Percentiles rank a stretch among this genome's conserved stretches.
phyloP scores from a whole-genome alignment of 2,329 filamentous ascomycete genomes.

The Westerdykella ornata region DNA sequence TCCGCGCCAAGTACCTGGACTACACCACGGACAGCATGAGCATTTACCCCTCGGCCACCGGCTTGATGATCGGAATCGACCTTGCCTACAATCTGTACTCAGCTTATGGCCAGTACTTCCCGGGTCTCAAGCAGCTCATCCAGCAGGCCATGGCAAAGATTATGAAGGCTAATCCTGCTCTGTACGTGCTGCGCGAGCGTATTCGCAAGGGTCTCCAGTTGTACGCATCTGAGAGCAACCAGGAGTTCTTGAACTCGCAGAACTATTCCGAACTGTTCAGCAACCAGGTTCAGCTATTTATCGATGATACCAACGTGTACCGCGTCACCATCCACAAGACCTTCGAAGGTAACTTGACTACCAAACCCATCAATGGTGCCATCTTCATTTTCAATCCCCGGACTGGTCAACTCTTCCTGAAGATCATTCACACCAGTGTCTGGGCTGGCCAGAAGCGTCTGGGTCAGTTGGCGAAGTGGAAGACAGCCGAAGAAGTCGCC shows the following conservation, averaged over 20 bases:
- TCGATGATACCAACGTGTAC: constrained; percentile 98
- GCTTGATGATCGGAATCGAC: constrained; percentile 96
- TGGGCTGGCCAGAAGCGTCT: constrained; percentile 99
- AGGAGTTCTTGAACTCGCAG: constrained; percentile 98
- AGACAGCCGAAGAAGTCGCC: constrained; percentile 98
- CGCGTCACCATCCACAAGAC: constrained; percentile 99
- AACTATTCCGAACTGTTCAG: constrained; percentile 99
- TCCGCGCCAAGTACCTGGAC: constrained; percentile 94
- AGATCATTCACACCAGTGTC: constrained; percentile 98
- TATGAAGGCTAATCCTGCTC: constrained; percentile 97
- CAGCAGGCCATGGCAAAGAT: constrained; percentile 99
- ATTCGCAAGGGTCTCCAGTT: constrained; percentile 97
- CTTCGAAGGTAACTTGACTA: constrained; percentile 97
- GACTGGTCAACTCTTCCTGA: constrained; percentile 93
- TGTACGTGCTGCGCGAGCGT: constrained; percentile 94
- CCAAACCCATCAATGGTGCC: constrained; percentile 97
- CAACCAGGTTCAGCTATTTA: constrained; percentile 97
- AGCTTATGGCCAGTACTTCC: constrained; percentile 97
- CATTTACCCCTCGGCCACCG: constrained; percentile 94
- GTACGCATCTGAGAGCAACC: constrained; percentile 96
- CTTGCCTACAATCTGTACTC: constrained; percentile 98
- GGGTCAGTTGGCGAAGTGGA: constrained; percentile 97
- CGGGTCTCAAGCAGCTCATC: constrained; percentile 86
- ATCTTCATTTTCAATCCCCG: constrained; percentile 99
- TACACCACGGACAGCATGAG: constrained; percentile 99